Conservation (phyloP, 345 rosid species). For the Linum lewisii region DNA sequence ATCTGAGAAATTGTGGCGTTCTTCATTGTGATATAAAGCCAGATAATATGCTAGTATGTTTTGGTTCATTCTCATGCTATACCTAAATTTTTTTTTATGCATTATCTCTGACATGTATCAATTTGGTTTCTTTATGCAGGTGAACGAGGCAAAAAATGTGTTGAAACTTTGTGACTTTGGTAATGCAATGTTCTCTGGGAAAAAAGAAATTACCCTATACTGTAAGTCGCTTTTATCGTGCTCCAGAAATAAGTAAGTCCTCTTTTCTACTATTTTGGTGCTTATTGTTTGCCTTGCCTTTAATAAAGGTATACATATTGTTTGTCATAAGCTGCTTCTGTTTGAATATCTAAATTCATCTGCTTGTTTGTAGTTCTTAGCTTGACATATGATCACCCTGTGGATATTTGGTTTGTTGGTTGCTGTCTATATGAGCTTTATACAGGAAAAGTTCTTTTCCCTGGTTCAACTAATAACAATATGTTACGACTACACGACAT, state of each 20-base stretch:
- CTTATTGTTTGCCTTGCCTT: neutral
- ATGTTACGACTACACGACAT: conserved; percentile 97
- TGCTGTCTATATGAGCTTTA: conserved; percentile 96
- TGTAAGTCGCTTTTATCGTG: conserved; percentile 98
- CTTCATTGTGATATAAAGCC: conserved; percentile 99
- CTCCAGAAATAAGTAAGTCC: conserved; percentile 98
- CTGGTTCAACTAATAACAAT: conserved; percentile 89
- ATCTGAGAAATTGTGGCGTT: conserved; percentile 86
- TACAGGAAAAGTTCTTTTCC: conserved; percentile 94
- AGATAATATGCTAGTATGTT: conserved; percentile 92
- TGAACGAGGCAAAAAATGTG: conserved; percentile 93
- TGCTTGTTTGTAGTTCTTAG: conserved; percentile 75
- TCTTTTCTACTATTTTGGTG: neutral
- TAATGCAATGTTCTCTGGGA: conserved; percentile 97
- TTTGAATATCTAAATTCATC: neutral
- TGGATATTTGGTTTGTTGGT: conserved; percentile 99
- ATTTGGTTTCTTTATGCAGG: conserved; percentile 32
- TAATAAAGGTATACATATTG: neutral
- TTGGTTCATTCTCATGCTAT: conserved; percentile 4
- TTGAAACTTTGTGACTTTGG: conserved; percentile 99
- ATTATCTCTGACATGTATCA: neutral
- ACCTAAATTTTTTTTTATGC: conserved; percentile 6
- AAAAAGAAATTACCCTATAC: conserved; percentile 94
- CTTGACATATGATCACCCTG: conserved; percentile 90
- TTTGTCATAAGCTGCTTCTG: neutral